Evolutionary conservation across 139 green algal genomes (phyloP), one percentile per base, ranked within the genome.

Genomic region (Dunaliella primolecta): DNA sequence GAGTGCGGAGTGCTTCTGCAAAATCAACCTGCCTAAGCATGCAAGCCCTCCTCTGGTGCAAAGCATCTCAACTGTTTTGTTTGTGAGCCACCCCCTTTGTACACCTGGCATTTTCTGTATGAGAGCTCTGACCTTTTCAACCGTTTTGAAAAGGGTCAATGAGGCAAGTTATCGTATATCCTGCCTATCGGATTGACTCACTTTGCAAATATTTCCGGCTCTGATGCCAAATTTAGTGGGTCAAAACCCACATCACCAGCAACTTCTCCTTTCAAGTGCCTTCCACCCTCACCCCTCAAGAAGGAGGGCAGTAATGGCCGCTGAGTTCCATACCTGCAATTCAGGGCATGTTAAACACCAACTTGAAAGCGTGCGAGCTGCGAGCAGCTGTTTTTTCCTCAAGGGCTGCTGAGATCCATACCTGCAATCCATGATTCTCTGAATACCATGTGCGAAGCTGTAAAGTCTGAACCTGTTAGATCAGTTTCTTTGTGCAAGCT

Each of bases 231-330:
- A 0, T 87, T 85, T 72, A 95, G 78, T 0, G 92, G 92, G 84
- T 95, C 92, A 85, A 94, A 95, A 0, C 92, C 92, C 46, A 88
- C 89, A 84, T 95, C 92, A 0, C 92, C 92, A 1, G 92, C 87
- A 11, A 89, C 72, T 32, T 29, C 15, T 0, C 92, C 92, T 0
- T 0, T 72, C 35, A 95, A 85, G 78, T 94, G 91, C 0, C 75
- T 31, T 34, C 55, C 88, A 7, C 46, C 46, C 7, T 7, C 25
- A 55, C 46, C 35, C 31, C 90, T 84, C 75, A 90, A n/a, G 30
- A 84, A 30, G 20, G 81, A 91, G 1, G 90, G 88, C 75, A 92
- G 83, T 33, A 88, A 85, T 0, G 77, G 86, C 1, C 92, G 86
- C 35, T 72, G 21, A 0, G 82, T 2, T 27, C 92, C 92, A 70